Evolutionary conservation across 1,284 basidiomycete species (phyloP).

Genomic region (Pyrrhoderma lamaoense): DNA sequence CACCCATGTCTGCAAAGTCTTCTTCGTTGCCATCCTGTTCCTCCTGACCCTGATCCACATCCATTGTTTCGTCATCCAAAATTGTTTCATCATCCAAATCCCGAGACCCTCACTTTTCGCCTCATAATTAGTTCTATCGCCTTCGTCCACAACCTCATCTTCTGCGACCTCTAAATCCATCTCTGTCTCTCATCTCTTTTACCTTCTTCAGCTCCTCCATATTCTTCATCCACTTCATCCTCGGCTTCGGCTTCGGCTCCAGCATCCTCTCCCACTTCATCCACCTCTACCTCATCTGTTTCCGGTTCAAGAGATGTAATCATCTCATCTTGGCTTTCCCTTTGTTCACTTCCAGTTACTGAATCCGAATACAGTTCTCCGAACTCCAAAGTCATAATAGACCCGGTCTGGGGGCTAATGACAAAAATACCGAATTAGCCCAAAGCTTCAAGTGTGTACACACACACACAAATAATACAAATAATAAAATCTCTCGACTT

Average conservation of each 20-base stretch:
- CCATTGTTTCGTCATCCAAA: no score
- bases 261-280: conserved; percentile 20
- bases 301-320: not conserved
- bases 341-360: not conserved
- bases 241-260: not conserved
- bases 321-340: not conserved
- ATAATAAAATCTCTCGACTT: no score
- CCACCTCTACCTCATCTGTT: conserved; percentile 19
- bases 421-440: not conserved
- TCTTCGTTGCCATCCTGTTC: not conserved
- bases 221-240: conserved; percentile 2
- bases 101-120: no score
- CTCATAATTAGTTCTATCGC: conserved; percentile 3
- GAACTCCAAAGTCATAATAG: conserved; percentile 10
- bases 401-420: conserved; percentile 9
- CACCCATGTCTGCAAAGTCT: not conserved
- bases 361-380: conserved; percentile 7
- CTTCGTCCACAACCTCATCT: not conserved
- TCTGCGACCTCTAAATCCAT: not conserved
- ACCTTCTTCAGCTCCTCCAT: not conserved
- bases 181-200: not conserved
- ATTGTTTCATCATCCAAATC: no score
- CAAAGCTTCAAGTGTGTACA: not conserved
- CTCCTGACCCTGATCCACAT: no score
- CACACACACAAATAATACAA: no score